phyloP scores from a whole-genome alignment of 176 grass and related monocot species.

The Aegilops speltoides region DNA sequence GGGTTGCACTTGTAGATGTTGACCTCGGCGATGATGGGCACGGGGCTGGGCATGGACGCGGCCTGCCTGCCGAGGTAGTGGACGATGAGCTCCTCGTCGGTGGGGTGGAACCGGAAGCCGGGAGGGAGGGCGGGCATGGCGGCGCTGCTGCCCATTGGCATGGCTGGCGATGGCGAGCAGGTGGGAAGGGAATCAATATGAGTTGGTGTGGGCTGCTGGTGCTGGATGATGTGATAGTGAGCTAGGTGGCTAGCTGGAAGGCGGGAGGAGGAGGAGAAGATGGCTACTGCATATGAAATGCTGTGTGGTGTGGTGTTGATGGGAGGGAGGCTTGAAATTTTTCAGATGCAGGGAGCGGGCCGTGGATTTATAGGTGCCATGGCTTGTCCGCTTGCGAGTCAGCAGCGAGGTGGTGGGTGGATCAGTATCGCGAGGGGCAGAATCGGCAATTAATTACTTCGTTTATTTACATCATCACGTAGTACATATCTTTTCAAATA shows the following conservation, averaged over 20 bases:
- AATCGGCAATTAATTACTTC: neutral
- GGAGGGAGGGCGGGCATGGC: constrained; percentile 47
- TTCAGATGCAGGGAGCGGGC: constrained; percentile 34
- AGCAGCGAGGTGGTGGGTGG: constrained; percentile 3
- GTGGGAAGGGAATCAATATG: neutral
- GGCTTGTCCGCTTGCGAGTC: neutral
- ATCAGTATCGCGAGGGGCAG: constrained; percentile 5
- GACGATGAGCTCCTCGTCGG: constrained; percentile 78
- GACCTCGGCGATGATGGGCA: constrained; percentile 78
- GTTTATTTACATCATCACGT: neutral
- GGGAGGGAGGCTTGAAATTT: constrained; percentile 47
- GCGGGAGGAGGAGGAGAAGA: neutral
- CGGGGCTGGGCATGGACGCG: constrained; percentile 32
- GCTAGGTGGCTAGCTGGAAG: neutral
- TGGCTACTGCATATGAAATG: neutral
- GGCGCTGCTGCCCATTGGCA: constrained; percentile 1
- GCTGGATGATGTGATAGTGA: neutral
- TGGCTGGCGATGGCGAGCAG: neutral
- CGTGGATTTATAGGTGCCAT: constrained; percentile 27
- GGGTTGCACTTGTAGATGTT: constrained; percentile 92
- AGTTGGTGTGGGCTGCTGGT: neutral
- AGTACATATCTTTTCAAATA: neutral
- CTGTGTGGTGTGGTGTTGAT: neutral
- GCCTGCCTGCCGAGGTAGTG: constrained; percentile 71
- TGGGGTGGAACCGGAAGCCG: constrained; percentile 89